phyloP scores from a whole-genome alignment of 176 grass and related monocot species.

The Sorghum bicolor region Sorghum_bicolor_NCBIv3 NC_012871.2:12590001-12590500 shows the following conservation, averaged over 20 bases:
- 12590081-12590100: neutral
- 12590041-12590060: neutral
- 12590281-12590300: too few relatives aligned
- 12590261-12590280: neutral
- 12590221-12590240: neutral
- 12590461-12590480: neutral
- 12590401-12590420: too few relatives aligned
- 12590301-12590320: too few relatives aligned
- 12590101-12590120: neutral
- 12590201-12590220: neutral
- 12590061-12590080: neutral
- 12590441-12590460: neutral
- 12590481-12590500: neutral
- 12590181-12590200: neutral
- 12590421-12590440: neutral
- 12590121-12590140: neutral
- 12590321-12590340: too few relatives aligned
- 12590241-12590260: neutral
- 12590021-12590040: neutral
- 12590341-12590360: neutral
- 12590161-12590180: neutral
- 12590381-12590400: too few relatives aligned
- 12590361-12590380: neutral
- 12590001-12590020: neutral
- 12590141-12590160: neutral